Base-by-base conservation (phyloP, 2,329 filamentous ascomycete genomes). In the Fusarium irregulare region DNA sequence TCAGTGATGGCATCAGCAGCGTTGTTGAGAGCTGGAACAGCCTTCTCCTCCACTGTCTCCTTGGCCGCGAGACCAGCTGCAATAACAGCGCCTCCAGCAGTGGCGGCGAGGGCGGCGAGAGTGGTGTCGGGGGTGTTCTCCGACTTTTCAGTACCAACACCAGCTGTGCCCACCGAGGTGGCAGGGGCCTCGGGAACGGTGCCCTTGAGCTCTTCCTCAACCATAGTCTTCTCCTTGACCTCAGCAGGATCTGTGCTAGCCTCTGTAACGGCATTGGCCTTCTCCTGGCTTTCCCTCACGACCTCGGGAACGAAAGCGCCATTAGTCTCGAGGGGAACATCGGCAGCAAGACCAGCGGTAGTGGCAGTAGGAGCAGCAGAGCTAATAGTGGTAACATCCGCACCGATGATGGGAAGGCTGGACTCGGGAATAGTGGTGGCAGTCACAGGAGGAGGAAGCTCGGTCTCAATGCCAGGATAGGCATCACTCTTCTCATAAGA, bases 401-500 rank as follows among this genome's bases (percentile, higher is more conserved):
- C 78, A 56, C 78, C 76, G 34, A 77, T 73, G 56, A 94, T 91
- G 14, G 92, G 92, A 68, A 96, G 85, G 79, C 91, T 93, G 10
- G 93, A 95, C 81, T 97, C 93, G 20, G 93, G 93, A 70, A 96
- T 94, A 78, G 92, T 83, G 79, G 85, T 90, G 66, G 84, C 86
- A 47, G 86, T 83, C 60, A 90, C 80, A 12, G 85, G 83, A 30
- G 89, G 87, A 37, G 89, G 87, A 37, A 90, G 77, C 59, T 84
- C 80, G 50, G 85, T 81, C 71, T 81, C 79, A 56, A 83, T 75
- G 71, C 86, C 87, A 53, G 86, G 84, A 44, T 90, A 80, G 60
- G 89, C 87, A 76, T 92, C 92, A 69, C 90, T 89, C 80, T 92
- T 92, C 79, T 97, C 91, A 80, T 98, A 98, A 3, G 93, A 95